phyloP scores from a whole-genome alignment of 2,329 filamentous ascomycete species.

The Penicillium hesseltinei region DNA sequence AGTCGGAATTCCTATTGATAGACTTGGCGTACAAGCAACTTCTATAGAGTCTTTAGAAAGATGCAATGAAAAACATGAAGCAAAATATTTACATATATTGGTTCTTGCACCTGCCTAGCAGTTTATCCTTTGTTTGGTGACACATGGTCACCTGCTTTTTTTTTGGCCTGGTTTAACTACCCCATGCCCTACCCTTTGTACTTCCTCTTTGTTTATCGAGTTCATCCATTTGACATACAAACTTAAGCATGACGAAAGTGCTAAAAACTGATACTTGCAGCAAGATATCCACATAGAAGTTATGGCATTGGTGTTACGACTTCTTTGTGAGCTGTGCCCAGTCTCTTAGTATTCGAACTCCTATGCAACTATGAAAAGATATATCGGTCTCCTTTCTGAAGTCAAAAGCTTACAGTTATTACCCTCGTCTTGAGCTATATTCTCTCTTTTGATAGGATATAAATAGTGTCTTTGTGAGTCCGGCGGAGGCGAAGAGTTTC shows the following conservation, averaged over 20 bases:
- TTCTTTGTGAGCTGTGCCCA: background rate
- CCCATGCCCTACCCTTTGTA: background rate
- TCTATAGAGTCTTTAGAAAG: background rate
- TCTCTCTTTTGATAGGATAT: background rate
- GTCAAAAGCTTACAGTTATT: background rate
- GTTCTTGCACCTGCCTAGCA: background rate
- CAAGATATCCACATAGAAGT: too few relatives aligned
- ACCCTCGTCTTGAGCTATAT: background rate
- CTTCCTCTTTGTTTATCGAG: background rate
- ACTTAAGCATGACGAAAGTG: too few relatives aligned
- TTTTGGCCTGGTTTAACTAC: background rate
- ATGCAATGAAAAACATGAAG: background rate
- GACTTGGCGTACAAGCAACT: background rate
- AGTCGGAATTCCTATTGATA: background rate
- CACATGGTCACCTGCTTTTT: background rate
- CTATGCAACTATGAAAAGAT: background rate
- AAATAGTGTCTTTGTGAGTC: background rate
- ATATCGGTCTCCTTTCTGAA: background rate
- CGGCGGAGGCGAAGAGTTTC: background rate
- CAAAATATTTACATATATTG: background rate
- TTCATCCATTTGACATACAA: background rate
- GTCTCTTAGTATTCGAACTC: background rate
- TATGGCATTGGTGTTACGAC: background rate
- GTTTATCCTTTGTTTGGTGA: background rate
- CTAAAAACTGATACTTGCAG: too few relatives aligned